Evolutionary conservation across 2,329 filamentous ascomycete genomes (phyloP).

Genomic region (Apiospora marii): DNA sequence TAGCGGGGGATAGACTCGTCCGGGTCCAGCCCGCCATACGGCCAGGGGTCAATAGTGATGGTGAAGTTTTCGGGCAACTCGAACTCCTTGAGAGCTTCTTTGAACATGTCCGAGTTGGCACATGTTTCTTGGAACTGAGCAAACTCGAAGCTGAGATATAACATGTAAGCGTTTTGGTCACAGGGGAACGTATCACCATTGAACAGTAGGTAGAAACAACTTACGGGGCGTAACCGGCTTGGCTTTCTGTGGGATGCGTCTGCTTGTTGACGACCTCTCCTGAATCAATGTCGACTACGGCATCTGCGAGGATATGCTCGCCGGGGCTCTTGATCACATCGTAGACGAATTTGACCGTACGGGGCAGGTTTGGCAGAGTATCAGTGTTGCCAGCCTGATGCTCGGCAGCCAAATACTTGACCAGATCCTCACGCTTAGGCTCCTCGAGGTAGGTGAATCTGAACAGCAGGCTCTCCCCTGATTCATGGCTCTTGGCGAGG

Average conservation of each 20-base stretch:
- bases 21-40: conserved; percentile 62
- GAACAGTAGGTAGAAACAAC: conserved; percentile 17
- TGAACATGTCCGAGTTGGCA: conserved; percentile 53
- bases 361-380: conserved; percentile 37
- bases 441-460: conserved; percentile 40
- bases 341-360: conserved; percentile 56
- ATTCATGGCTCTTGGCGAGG: conserved; percentile 36
- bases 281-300: conserved; percentile 48
- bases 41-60: conserved; percentile 67
- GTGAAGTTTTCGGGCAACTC: conserved; percentile 53
- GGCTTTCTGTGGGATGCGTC: conserved; percentile 39
- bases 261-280: conserved; percentile 39
- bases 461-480: conserved; percentile 37
- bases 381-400: conserved; percentile 29
- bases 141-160: conserved; percentile 43
- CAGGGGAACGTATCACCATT: not conserved
- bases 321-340: conserved; percentile 46
- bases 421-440: conserved; percentile 38
- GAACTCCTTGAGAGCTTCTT: conserved; percentile 56
- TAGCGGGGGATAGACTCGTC: conserved; percentile 50
- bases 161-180: not conserved
- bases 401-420: conserved; percentile 39
- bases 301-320: conserved; percentile 44
- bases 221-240: conserved; percentile 48
- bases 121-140: conserved; percentile 49